Conservation (phyloP, 768 basidiomycete genomes). For the Lentinula lateritia region DNA sequence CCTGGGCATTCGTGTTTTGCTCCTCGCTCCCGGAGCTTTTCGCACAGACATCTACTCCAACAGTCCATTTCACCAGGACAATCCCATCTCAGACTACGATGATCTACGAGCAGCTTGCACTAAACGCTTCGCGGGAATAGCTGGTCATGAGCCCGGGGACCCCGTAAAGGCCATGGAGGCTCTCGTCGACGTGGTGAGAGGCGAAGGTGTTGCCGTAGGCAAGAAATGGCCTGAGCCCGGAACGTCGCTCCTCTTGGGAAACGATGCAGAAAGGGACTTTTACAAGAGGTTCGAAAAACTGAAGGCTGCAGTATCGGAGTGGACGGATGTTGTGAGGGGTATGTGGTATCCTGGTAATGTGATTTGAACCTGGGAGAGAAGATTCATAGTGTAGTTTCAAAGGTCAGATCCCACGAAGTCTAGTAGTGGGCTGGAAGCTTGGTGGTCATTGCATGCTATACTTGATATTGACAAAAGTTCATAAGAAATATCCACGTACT, state of each 20-base stretch:
- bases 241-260: constrained; percentile 41
- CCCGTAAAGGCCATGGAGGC: constrained; percentile 54
- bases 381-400: background rate
- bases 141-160: constrained; percentile 51
- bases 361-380: background rate
- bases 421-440: too few species aligned
- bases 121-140: constrained; percentile 25
- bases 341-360: constrained; percentile 8
- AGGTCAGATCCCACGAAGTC: too few species aligned
- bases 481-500: too few species aligned
- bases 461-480: too few species aligned
- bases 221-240: constrained; percentile 33
- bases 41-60: background rate
- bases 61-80: constrained; percentile 25
- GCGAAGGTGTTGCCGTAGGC: constrained; percentile 44
- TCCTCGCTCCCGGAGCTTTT: constrained; percentile 5
- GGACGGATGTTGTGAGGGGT: constrained; percentile 44
- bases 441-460: too few species aligned
- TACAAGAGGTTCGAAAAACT: constrained; percentile 40
- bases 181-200: constrained; percentile 40
- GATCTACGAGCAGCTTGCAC: constrained; percentile 27
- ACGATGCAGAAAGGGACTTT: constrained; percentile 49
- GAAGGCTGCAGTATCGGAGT: constrained; percentile 43
- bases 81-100: constrained; percentile 46
- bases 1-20: constrained; percentile 1